These are phyloP conservation scores for Condylostoma magnum DNA, from an alignment of 169 alveolate genomes.

Conservation along the genomic window DNA sequence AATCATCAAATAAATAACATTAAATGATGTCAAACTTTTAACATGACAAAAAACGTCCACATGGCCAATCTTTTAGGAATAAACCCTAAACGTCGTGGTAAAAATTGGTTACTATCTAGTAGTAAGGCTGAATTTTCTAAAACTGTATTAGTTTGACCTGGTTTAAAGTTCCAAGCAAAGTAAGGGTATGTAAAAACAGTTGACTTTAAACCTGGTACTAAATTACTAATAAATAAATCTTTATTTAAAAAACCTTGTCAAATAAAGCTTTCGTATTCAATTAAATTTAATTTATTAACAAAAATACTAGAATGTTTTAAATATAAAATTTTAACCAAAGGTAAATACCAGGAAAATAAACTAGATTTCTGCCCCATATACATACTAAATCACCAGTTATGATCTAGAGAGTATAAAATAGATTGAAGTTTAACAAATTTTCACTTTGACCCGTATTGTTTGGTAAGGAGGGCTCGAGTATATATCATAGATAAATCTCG, in stretches of 20 bases:
- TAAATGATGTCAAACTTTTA: slow-evolving; percentile 26
- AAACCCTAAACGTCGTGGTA: slow-evolving; percentile 18
- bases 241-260: neutral
- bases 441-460: neutral
- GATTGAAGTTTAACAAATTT: neutral
- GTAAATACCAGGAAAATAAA: neutral
- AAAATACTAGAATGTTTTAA: neutral
- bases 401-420: neutral
- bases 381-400: neutral
- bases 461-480: neutral
- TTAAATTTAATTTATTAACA: neutral
- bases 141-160: neutral
- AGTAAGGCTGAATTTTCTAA: neutral
- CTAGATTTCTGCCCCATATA: neutral
- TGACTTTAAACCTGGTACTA: neutral
- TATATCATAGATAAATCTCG: slow-evolving; percentile 2
- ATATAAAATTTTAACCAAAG: neutral
- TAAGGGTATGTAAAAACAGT: neutral
- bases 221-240: neutral
- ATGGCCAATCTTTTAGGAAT: slow-evolving; percentile 4
- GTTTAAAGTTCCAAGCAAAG: neutral
- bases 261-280: neutral
- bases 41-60: slow-evolving; percentile 2
- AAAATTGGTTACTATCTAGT: neutral
- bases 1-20: slow-evolving; percentile 20